phyloP scores from a whole-genome alignment of 2,329 filamentous ascomycete species.

The Ascochyta fabae region DNA sequence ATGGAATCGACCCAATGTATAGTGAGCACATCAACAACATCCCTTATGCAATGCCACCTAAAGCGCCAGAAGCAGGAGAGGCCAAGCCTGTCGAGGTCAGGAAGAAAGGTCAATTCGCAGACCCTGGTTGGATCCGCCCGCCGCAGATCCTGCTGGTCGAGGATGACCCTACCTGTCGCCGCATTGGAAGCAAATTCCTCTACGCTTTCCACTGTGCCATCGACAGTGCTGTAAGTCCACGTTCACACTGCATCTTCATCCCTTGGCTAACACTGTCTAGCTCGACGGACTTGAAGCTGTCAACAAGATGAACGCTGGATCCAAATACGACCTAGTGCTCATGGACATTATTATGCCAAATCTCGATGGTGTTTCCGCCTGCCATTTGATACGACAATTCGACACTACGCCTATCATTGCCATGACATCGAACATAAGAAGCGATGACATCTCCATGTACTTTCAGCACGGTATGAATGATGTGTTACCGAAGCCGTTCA shows the following conservation, averaged over 20 bases:
- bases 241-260: too few species aligned
- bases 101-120: conserved; percentile 67
- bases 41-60: conserved; percentile 79
- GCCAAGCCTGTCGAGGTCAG: conserved; percentile 58
- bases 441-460: conserved; percentile 95
- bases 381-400: conserved; percentile 88
- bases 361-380: conserved; percentile 92
- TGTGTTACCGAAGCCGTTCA: conserved; percentile 96
- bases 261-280: conserved; percentile 50
- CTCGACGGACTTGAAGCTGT: conserved; percentile 90
- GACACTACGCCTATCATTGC: conserved; percentile 89
- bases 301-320: conserved; percentile 75
- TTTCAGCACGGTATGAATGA: conserved; percentile 97
- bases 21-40: conserved; percentile 95
- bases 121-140: conserved; percentile 69
- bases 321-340: conserved; percentile 67
- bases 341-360: conserved; percentile 90
- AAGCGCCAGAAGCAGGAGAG: conserved; percentile 60
- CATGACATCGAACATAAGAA: conserved; percentile 98
- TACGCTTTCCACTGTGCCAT: conserved; percentile 69
- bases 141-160: conserved; percentile 91
- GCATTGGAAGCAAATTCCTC: conserved; percentile 71
- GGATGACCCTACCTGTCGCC: conserved; percentile 71
- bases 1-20: conserved; percentile 94
- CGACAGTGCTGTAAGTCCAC: conserved; percentile 64